Percentiles rank a stretch among this genome's conserved stretches.
Evolutionary conservation across 2,329 filamentous ascomycete genomes (phyloP).

Genomic region (Sporothrix brunneoviolacea): DNA sequence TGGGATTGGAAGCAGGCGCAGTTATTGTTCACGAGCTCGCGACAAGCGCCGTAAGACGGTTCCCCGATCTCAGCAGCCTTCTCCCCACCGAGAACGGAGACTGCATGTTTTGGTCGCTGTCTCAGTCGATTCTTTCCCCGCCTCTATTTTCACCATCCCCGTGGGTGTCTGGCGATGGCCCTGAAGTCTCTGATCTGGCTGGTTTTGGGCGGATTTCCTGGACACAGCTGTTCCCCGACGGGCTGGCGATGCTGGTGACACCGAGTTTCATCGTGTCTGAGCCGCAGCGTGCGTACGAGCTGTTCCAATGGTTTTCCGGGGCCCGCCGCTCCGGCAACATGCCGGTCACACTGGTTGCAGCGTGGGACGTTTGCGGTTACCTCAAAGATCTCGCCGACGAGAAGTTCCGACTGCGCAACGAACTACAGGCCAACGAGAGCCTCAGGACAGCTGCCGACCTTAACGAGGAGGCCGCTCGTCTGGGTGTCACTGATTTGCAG

Average conservation of each 20-base stretch:
- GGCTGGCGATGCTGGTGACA: conserved; percentile 40
- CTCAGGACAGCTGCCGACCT: conserved; percentile 15
- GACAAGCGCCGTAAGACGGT: conserved; percentile 30
- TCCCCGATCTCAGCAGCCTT: conserved; percentile 31
- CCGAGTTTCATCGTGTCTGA: conserved; percentile 44
- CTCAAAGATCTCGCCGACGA: conserved; percentile 30
- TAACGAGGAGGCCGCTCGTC: conserved; percentile 22
- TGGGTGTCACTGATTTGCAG: conserved; percentile 22
- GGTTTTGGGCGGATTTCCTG: conserved; percentile 29
- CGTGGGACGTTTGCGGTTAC: conserved; percentile 30
- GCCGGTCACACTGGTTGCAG: conserved; percentile 28
- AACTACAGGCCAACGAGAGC: conserved; percentile 16
- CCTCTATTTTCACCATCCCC: conserved; percentile 27
- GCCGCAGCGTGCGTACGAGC: conserved; percentile 30
- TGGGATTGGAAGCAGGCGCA: conserved; percentile 22
- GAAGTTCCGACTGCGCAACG: conserved; percentile 23
- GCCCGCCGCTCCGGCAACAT: conserved; percentile 16
- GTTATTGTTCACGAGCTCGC: conserved; percentile 42
- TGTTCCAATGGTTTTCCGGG: conserved; percentile 36
- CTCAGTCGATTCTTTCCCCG: conserved; percentile 25
- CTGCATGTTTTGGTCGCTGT: conserved; percentile 34
- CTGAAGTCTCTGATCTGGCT: conserved; percentile 7
- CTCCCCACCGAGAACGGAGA: conserved; percentile 20
- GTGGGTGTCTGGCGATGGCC: too few species aligned
- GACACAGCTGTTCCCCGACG: conserved; percentile 38